Conservation (phyloP, 106 monocot genomes). For the Dendrobium officinale region DNA sequence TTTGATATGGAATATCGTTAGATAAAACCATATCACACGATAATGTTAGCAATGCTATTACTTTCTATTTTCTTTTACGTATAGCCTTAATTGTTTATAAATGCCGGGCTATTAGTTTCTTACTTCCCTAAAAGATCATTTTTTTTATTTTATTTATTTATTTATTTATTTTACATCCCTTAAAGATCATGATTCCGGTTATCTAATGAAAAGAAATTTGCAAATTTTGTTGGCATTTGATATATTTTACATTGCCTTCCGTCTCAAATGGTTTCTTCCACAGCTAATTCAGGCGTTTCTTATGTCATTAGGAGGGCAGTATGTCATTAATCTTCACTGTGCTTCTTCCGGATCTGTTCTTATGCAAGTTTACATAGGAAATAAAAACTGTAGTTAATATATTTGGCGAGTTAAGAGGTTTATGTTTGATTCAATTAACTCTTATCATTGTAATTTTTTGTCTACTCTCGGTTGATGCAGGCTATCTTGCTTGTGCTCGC, state of each 20-base stretch:
- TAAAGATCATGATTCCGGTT: background rate
- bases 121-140: background rate
- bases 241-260: background rate
- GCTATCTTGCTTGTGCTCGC: conserved; percentile 95
- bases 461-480: conserved; percentile 37
- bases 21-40: background rate
- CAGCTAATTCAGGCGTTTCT: background rate
- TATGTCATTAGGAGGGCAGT: background rate
- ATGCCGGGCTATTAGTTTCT: background rate
- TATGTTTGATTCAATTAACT: background rate
- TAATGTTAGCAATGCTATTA: background rate
- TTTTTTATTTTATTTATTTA: too few species aligned
- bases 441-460: background rate
- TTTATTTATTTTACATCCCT: background rate
- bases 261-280: background rate
- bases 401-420: background rate
- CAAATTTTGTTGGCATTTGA: background rate
- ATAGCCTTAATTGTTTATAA: background rate
- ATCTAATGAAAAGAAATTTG: background rate
- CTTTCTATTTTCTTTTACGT: background rate
- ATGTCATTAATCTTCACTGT: background rate
- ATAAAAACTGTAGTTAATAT: background rate
- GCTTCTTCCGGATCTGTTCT: background rate
- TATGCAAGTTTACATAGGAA: background rate
- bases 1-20: background rate